These are phyloP conservation scores for Arthromyces matolae DNA, from an alignment of 768 basidiomycete species.

Conservation along the genomic window DNA sequence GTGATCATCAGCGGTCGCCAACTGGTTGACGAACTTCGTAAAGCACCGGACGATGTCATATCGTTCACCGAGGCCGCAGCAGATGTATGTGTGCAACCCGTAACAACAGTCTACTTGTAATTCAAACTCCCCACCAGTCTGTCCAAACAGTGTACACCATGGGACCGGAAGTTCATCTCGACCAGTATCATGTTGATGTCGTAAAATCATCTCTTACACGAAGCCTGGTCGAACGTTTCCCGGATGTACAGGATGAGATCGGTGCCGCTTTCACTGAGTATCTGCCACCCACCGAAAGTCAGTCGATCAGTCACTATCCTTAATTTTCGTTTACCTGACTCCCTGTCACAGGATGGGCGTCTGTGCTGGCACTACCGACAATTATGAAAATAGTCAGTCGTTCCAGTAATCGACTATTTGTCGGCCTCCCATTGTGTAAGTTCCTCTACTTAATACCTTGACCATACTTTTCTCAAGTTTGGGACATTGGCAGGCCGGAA, in stretches of 20 bases:
- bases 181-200: slow-evolving; percentile 29
- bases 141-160: slow-evolving; percentile 37
- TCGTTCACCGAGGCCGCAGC: slow-evolving; percentile 25
- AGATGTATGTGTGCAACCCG: slow-evolving; percentile 26
- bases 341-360: slow-evolving; percentile 32
- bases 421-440: slow-evolving; percentile 44
- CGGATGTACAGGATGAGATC: slow-evolving; percentile 44
- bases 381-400: slow-evolving; percentile 34
- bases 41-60: slow-evolving; percentile 27
- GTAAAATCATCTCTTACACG: slow-evolving; percentile 33
- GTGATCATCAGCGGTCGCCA: slow-evolving; percentile 38
- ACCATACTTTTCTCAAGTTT: background rate
- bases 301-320: background rate
- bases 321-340: background rate
- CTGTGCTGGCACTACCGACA: slow-evolving; percentile 22
- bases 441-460: background rate
- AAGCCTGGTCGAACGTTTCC: slow-evolving; percentile 34
- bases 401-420: slow-evolving; percentile 40
- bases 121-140: slow-evolving; percentile 21
- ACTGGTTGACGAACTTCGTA: slow-evolving; percentile 49
- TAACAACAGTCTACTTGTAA: background rate
- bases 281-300: slow-evolving; percentile 30
- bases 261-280: slow-evolving; percentile 34
- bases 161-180: slow-evolving; percentile 24
- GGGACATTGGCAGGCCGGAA: slow-evolving; percentile 32